A percentile compares a stretch with the other conserved stretches of the same genome.
Evolutionary conservation across 768 basidiomycete genomes (phyloP).

Genomic region (Hypsizygus marmoreus): DNA sequence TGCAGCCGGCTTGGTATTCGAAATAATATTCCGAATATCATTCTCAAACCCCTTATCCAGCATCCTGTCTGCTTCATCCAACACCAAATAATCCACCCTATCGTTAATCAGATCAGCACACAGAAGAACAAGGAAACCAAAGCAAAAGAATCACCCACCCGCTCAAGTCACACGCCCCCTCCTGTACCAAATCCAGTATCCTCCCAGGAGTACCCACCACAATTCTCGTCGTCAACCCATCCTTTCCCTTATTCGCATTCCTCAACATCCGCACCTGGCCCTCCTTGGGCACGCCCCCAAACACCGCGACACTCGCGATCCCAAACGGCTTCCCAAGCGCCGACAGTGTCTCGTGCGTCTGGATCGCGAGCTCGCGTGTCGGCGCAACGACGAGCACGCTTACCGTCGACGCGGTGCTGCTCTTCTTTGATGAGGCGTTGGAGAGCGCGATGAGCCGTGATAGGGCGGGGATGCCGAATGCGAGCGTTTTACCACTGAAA

Average conservation of each 20-base stretch:
- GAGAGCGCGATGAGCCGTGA: slow-evolving; percentile 55
- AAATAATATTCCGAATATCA: slow-evolving; percentile 91
- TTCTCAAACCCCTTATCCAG: slow-evolving; percentile 98
- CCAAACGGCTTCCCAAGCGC: slow-evolving; percentile 73
- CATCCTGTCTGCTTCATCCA: slow-evolving; percentile 99
- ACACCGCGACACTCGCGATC: slow-evolving; percentile 84
- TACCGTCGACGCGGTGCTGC: slow-evolving; percentile 38
- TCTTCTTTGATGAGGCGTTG: slow-evolving; percentile 28
- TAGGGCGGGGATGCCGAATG: slow-evolving; percentile 92
- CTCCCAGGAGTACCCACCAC: slow-evolving; percentile 96
- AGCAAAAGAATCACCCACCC: slow-evolving; percentile 43
- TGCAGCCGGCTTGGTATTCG: slow-evolving; percentile 61
- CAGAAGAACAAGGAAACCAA: not conserved
- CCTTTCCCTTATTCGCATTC: slow-evolving; percentile 50
- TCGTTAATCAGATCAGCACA: slow-evolving; percentile 5
- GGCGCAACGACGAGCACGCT: slow-evolving; percentile 86
- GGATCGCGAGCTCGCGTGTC: slow-evolving; percentile 94
- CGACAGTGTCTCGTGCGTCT: slow-evolving; percentile 85
- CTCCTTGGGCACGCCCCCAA: slow-evolving; percentile 93
- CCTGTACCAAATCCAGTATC: slow-evolving; percentile 87
- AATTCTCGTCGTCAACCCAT: slow-evolving; percentile 60
- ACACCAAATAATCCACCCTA: slow-evolving; percentile 87
- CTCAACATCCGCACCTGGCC: slow-evolving; percentile 73
- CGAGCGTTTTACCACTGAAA: slow-evolving; percentile 88
- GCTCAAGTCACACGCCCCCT: slow-evolving; percentile 82